Evolutionary conservation across 768 basidiomycete species (phyloP), one percentile per base, ranked within the genome.

Genomic region (Suillus clintonianus): DNA sequence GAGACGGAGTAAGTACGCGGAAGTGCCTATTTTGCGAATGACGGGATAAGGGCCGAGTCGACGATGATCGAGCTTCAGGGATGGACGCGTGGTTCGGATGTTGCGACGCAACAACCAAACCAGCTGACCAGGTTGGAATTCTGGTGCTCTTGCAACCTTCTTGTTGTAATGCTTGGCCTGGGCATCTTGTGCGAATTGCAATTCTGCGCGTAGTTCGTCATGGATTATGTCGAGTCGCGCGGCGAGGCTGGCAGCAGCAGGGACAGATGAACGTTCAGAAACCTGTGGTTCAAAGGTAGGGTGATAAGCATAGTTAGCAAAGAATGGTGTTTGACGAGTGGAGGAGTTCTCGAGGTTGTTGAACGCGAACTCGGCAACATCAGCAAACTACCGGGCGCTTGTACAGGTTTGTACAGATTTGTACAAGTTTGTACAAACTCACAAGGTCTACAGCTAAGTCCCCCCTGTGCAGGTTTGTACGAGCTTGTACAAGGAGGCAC

Each of bases 41-140:
- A 70, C 43, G 3, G 14, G 56, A 45, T 64, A 78, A 2, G 74
- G 77, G 9, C 76, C 74, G 5, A 79, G 70, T 14, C 67, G 67
- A 11, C 68, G 65, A 59, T 77, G 69, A 39, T 77, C 75, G 43
- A 83, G 78, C 65, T 83, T 83, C 42, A 69, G 57, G 4, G 78
- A 77, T 4, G 80, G 80, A 15, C 78, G 69, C 17, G 72, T 78
- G 11, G 81, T 81, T 24, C 70, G 72, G 67, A 82, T 78, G 64
- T 82, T 76, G n/a, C 68, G 69, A 14, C 68, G 67, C 3, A 79
- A 70, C 5, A 81, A 65, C 77, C 78, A 81, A n/a, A 81, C 78
- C 3, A 73, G 66, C n/a, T 80, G 67, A 48, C 70, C 79, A 5
- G 65, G 66, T 51, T 76, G 22, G 63, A 75, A 74, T 7, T 71